Base-by-base conservation (phyloP, 768 basidiomycete species). In the Suillus weaverae region DNA sequence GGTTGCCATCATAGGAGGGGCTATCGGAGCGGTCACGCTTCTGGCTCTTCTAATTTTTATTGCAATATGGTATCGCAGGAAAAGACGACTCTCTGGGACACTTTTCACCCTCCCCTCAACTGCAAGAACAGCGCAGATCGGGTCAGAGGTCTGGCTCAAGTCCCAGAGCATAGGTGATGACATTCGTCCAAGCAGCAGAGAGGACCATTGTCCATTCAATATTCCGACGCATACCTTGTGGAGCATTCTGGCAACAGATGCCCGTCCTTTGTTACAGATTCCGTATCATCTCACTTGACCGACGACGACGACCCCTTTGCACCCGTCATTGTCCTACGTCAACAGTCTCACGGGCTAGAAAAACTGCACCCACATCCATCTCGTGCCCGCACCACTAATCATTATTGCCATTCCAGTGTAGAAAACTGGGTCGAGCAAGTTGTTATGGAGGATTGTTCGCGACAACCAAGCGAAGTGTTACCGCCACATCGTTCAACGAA, bases 401-500 rank as follows among this genome's bases (percentile, higher is more conserved):
- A 35, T n/a, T 36, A 62, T 20, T 3, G 11, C 32, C 32, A 13
- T 54, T 57, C n/a, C 8, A 38, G 33, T 20, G 30, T 57, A 59
- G 56, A 60, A n/a, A 60, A 9, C 14, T 62, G 62, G 62, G 9
- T 62, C 10, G 14, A 14, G 6, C 62, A 62, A 38, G 8, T 61
- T 32, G 50, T 62, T 26, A 16, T n/a, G 56, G 62, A 60, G 20
- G 14, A n/a, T 32, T 5, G 1, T 30, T 38, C 62, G 13, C 35
- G 2, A 38, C n/a, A 39, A 38, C 5, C 62, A 22, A 62, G 62
- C 35, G 62, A 62, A 41, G 50, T 18, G 36, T 59, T 62, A 11
- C 62, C 62, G 4, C 36, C 56, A 3, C 61, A 62, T 56, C 57
- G 62, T 39, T 62, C 62, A 26, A 38, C 32, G 13, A 61, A 62